These are phyloP conservation scores for Macadamia integrifolia DNA, from an alignment of 164 flowering plant genomes.

Conservation along the genomic window DNA sequence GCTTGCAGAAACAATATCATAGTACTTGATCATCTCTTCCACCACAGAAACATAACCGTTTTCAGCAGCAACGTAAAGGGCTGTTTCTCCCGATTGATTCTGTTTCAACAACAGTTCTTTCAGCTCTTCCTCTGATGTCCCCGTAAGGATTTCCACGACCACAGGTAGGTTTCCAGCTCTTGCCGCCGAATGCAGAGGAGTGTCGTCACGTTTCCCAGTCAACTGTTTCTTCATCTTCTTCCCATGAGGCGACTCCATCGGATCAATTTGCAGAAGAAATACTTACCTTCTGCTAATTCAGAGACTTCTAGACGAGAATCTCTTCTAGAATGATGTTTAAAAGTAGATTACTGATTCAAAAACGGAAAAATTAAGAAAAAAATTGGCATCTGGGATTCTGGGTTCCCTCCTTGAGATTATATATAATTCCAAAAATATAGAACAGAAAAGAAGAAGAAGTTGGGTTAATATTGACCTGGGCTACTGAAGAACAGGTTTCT, in stretches of 20 bases:
- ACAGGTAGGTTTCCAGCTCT: slow-evolving; percentile 56
- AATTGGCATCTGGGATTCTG: too few relatives aligned
- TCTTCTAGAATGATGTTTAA: slow-evolving; percentile 12
- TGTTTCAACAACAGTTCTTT: slow-evolving; percentile 51
- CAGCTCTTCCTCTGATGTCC: slow-evolving; percentile 41
- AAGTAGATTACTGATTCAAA: neutral
- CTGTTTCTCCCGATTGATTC: slow-evolving; percentile 82
- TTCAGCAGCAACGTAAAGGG: slow-evolving; percentile 83
- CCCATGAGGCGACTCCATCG: slow-evolving; percentile 40
- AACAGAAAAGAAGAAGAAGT: too few relatives aligned
- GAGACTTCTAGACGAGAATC: slow-evolving; percentile 10
- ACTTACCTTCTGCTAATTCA: neutral
- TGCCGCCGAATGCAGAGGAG: slow-evolving; percentile 62
- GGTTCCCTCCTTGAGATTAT: too few relatives aligned
- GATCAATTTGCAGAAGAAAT: slow-evolving; percentile 5
- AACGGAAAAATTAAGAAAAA: too few relatives aligned
- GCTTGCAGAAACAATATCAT: slow-evolving; percentile 60
- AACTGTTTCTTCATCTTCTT: slow-evolving; percentile 80
- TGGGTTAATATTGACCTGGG: too few relatives aligned
- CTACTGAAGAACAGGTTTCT: too few relatives aligned
- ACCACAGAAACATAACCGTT: slow-evolving; percentile 78
- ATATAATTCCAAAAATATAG: too few relatives aligned
- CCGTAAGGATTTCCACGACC: slow-evolving; percentile 38
- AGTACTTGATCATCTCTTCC: slow-evolving; percentile 63
- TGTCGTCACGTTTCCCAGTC: slow-evolving; percentile 75